Evolutionary conservation across 2,329 filamentous ascomycete species (phyloP), one percentile per base, ranked within the genome.

Genomic region (Colletotrichum incanum): DNA sequence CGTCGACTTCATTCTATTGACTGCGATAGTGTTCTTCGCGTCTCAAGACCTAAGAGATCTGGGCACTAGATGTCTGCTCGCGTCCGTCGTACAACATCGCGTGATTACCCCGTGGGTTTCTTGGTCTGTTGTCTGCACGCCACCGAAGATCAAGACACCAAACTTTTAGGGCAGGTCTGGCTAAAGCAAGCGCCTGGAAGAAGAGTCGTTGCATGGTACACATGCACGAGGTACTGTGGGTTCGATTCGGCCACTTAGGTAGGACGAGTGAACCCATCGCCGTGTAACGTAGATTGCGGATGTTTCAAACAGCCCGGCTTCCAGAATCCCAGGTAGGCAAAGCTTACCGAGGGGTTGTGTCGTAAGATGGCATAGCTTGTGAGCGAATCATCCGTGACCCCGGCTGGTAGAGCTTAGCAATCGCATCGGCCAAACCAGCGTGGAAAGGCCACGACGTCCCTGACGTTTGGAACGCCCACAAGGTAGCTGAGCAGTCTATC

Each of bases 401-500:
- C 58, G n/a, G 26, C n/a, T 6, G 37, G n/a, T 39, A 31, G 39
- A 45, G 55, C 47, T 74, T 76, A 91, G 77, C 89, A 91, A 79
- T 91, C 88, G 78, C 89, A 91, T 76, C 89, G 88, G 67, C 89
- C 88, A 79, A 86, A 86, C 86, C 90, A 95, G 76, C 95, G 90
- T 59, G 95, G 95, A 79, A 98, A 98, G 37, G 93, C 90, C 67
- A 97, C 93, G 31, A 95, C 90, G 81, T 98, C 95, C 79, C 94
- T 90, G 77, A 98, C 90, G 76, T 94, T 97, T 75, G 90, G 88
- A 49, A 96, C 91, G 12, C 95, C 95, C 41, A 93, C 90, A 67
- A 98, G 86, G 83, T 97, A 98, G 78, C 93, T 92, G 76, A 98
- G 82, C 74, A 98, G 87, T 67, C 95, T 90, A 85, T 98, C 95